These are phyloP conservation scores for Lathyrus aphaca DNA, from an alignment of 306 rosid species.

Conservation along the genomic window DNA sequence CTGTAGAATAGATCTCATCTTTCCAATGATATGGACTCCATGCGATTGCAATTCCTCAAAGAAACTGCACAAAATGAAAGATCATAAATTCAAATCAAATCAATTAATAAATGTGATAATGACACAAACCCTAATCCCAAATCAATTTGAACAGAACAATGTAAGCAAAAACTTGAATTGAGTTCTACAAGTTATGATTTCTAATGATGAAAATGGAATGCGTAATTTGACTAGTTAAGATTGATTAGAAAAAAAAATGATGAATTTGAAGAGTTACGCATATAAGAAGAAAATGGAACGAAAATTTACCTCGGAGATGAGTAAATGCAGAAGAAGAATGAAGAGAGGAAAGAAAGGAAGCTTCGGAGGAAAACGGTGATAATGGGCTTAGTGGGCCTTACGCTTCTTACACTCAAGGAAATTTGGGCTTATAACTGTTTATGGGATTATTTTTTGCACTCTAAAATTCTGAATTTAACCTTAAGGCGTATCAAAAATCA, in stretches of 20 bases:
- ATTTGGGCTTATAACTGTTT: no score
- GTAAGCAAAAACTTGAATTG: neutral
- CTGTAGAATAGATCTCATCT: no score
- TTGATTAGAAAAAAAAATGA: neutral
- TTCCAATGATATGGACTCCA: no score
- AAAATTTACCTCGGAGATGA: slow-evolving; percentile 17
- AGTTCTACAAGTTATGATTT: neutral
- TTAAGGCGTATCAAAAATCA: no score
- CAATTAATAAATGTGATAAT: neutral
- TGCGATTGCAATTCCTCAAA: no score
- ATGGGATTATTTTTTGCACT: no score
- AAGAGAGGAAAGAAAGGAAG: neutral
- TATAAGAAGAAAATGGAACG: neutral
- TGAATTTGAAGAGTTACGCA: neutral
- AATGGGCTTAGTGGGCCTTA: neutral
- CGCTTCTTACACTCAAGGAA: neutral
- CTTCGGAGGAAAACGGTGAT: neutral
- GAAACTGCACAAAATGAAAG: slow-evolving; percentile 40
- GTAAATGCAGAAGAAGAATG: slow-evolving; percentile 19
- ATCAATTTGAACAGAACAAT: neutral
- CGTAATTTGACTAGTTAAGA: neutral
- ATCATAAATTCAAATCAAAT: slow-evolving; percentile 18
- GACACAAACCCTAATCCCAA: neutral
- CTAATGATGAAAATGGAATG: neutral
- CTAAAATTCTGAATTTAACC: no score